phyloP scores from a whole-genome alignment of 176 grass and related monocot genomes.

The Musa schizocarpa region DNA sequence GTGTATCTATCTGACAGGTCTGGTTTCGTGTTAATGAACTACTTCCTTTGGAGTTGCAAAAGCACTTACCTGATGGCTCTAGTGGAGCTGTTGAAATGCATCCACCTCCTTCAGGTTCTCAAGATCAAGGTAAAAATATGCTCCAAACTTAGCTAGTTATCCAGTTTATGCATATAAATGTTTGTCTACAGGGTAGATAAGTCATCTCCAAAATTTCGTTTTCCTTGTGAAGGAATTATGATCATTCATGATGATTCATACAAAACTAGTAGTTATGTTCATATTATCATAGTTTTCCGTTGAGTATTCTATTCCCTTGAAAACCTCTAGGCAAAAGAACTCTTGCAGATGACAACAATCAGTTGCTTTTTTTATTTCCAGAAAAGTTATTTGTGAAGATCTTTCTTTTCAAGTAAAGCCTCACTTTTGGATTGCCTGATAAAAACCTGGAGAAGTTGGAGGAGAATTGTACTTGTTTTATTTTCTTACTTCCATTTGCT shows the following conservation, averaged over 20 bases:
- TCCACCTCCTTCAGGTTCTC: slow-evolving; percentile 45
- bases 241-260: too few species aligned
- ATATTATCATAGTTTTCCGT: neutral
- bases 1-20: slow-evolving; percentile 42
- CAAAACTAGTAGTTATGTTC: neutral
- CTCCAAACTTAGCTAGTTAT: neutral
- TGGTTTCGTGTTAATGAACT: slow-evolving; percentile 88
- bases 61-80: slow-evolving; percentile 59
- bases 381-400: neutral
- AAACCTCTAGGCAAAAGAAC: too few species aligned
- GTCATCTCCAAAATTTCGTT: too few species aligned
- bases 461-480: neutral
- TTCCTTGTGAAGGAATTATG: neutral
- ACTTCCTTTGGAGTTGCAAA: slow-evolving; percentile 70
- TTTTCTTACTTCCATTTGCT: neutral
- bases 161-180: too few species aligned
- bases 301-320: neutral
- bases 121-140: slow-evolving; percentile 46
- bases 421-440: slow-evolving; percentile 4
- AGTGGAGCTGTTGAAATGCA: neutral
- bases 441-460: neutral
- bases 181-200: too few species aligned
- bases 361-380: too few species aligned
- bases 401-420: neutral
- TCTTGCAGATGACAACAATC: too few species aligned